phyloP scores from a whole-genome alignment of 352 stramenopile genomes.

The Phytopythium helicoides region DNA sequence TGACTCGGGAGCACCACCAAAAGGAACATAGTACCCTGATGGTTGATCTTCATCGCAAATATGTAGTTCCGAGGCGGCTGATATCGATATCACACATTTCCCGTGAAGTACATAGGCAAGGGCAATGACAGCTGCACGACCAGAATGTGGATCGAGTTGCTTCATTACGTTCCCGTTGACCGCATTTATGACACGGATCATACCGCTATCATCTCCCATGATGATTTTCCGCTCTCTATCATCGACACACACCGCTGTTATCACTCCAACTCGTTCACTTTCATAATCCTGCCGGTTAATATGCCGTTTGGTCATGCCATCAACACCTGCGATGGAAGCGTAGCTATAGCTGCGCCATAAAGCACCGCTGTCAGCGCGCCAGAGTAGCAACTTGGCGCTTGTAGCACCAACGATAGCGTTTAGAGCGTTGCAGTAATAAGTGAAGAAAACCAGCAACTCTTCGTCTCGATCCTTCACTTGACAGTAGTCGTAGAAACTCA shows the following conservation, averaged over 20 bases:
- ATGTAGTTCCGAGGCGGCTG: conserved; percentile 52
- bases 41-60: conserved; percentile 74
- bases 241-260: conserved; percentile 79
- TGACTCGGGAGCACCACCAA: conserved; percentile 51
- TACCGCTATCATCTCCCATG: conserved; percentile 64
- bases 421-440: conserved; percentile 48
- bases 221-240: conserved; percentile 81
- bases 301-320: conserved; percentile 4
- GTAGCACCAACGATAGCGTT: conserved; percentile 62
- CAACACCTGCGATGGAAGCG: conserved; percentile 21
- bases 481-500: conserved; percentile 63
- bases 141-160: conserved; percentile 53
- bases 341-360: conserved; percentile 61
- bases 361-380: conserved; percentile 47
- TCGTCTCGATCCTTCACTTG: conserved; percentile 61
- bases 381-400: conserved; percentile 51
- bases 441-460: conserved; percentile 37
- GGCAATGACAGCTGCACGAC: conserved; percentile 29
- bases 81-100: conserved; percentile 68
- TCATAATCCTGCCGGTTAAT: conserved; percentile 3
- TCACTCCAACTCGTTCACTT: conserved; percentile 8
- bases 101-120: conserved; percentile 56
- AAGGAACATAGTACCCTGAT: conserved; percentile 66
- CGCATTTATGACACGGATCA: conserved; percentile 66
- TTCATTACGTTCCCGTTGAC: conserved; percentile 87